A percentile compares a stretch with the other conserved stretches of the same genome.
Conservation (phyloP, 2,329 filamentous ascomycete genomes). For the Rugonectria rugulosa region DNA sequence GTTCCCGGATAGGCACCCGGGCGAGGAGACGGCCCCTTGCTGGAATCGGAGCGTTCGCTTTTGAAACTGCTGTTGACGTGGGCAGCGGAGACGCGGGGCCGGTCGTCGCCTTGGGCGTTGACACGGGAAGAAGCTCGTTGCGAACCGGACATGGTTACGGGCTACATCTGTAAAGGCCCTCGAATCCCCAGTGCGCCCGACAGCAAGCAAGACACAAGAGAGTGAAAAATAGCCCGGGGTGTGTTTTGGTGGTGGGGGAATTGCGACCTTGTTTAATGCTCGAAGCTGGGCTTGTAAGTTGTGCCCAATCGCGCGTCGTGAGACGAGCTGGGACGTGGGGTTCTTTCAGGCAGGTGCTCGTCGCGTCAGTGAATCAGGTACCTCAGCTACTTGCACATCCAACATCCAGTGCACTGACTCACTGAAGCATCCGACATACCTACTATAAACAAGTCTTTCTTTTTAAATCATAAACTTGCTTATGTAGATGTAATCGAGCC, state of each 20-base stretch:
- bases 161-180: slow-evolving; percentile 45
- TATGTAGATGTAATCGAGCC: no score
- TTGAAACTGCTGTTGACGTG: slow-evolving; percentile 44
- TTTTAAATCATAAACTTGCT: no score
- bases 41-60: slow-evolving; percentile 46
- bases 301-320: slow-evolving; percentile 38
- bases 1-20: slow-evolving; percentile 47
- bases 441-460: no score
- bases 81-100: slow-evolving; percentile 46
- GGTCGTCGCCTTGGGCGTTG: slow-evolving; percentile 45
- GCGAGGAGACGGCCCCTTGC: slow-evolving; percentile 47
- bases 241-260: neutral
- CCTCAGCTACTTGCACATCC: no score
- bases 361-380: no score
- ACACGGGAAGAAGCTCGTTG: slow-evolving; percentile 54
- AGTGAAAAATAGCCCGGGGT: neutral
- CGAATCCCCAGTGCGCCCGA: slow-evolving; percentile 8
- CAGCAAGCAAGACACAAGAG: neutral
- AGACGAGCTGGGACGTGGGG: slow-evolving; percentile 34
- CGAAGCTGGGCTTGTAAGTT: slow-evolving; percentile 34
- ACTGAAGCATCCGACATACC: no score
- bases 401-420: no score
- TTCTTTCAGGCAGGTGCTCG: slow-evolving; percentile 13
- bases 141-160: slow-evolving; percentile 50
- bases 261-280: slow-evolving; percentile 15